Evolutionary conservation across 2,329 filamentous ascomycete genomes (phyloP), one percentile per base, ranked within the genome.

Genomic region (Sphaceloma murrayae): DNA sequence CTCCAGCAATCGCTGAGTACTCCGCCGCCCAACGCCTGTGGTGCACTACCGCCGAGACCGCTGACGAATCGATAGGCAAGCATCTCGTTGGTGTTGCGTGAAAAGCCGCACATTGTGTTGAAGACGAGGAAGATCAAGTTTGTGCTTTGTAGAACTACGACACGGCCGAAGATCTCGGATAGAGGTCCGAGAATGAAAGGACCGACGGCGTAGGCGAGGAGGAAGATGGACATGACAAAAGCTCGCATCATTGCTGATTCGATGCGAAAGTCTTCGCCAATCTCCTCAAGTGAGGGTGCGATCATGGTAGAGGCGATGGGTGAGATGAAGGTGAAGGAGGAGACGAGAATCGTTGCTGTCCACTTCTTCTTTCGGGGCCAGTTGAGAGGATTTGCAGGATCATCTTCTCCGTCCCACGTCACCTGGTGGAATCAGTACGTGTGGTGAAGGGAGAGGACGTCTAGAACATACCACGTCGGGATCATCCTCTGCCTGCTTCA

Each of bases 301-400:
- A 64, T 56, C 61, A 64, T 64, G 6, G 61, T 61, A 43, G 55
- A 59, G 19, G 60, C 60, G 3, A 63, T 59, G 2, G 61, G 61
- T 2, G 60, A 60, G 33, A 63, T 63, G 54, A 64, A 63, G 10
- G 59, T 62, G 48, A 63, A 62, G 21, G 58, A 53, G 2, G 61
- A 63, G 2, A 68, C 64, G 21, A 68, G 62, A 29, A 67, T 50
- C 0, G 66, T 68, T 1, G 62, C 64, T 16, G 61, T 54, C 67
- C 67, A 69, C 53, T 68, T 68, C 21, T 60, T 55, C 44, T 56
- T 58, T 47, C 60, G 60, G 2, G 56, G 53, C 67, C 67, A 69
- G 46, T 69, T 69, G 49, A 68, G 67, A 1, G 68, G 68, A 40
- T 71, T 70, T 17, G 55, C 56, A 8, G 63, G 64, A 47, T 71